Evolutionary conservation across 169 alveolate genomes (phyloP), one percentile per base, ranked within the genome.

Genomic region (Plasmodium falciparum): DNA sequence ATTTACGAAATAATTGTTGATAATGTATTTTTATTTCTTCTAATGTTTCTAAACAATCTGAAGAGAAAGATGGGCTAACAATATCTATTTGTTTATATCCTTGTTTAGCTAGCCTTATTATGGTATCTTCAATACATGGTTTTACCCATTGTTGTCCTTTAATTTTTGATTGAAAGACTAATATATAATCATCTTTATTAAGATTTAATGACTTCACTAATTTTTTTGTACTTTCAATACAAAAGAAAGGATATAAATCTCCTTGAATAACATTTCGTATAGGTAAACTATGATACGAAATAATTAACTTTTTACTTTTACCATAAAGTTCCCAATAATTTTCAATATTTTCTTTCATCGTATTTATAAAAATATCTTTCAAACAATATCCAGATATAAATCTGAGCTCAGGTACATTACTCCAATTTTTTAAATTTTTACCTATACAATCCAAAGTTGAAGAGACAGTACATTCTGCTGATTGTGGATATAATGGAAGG

Each of bases 401-500:
- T 54, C 95, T 85, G 39, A 93, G 26, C 50, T 93, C 93, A 7
- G 95, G 95, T 22, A 71, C 88, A 49, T 61, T 89, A 88, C 89
- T 67, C 95, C 95, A 93, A 8, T 50, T 65, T 67, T 43, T 80
- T 63, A 93, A 65, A 72, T 86, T 89, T 3, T 74, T 58, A 56
- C 88, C 15, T 50, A 86, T 73, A n/a, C 90, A 70, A 54, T 93
- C 95, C 43, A 73, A 74, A 1, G 89, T 89, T 6, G 94, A 80
- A 11, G 94, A 85, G 1, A 92, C 92, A 47, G 94, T 86, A 47
- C 94, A 74, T 49, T 88, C 94, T 6, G 93, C 90, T 22, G 94
- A 65, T 56, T 93, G 95, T 8, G 95, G 95, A 26, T 93, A 93
- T 58, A 93, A 86, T 26, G 95, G 95, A 8, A 93, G 29, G 12